Base-by-base conservation (phyloP, 2,329 filamentous ascomycete species). In the Dryadomyces quercivorus region DNA sequence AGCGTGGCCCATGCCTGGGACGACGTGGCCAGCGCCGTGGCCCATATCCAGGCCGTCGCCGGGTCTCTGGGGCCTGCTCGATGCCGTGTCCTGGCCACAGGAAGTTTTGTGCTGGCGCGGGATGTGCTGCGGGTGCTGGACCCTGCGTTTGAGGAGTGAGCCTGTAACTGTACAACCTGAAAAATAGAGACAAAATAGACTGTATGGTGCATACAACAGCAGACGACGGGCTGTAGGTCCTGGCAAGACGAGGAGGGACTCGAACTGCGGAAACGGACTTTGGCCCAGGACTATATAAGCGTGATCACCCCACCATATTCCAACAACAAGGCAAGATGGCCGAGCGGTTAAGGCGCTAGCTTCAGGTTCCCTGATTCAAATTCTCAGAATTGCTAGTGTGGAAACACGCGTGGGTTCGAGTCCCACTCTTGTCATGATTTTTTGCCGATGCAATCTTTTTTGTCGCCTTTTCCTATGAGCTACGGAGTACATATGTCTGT, bases 81-180 rank as follows among this genome's bases (percentile, higher is more conserved):
- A 66, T 75, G 15, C 3, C 71, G 75, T 59, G 75, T 72, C 0
- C 69, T 76, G 38, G 66, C 75, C 18, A 75, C 73, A 0, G 73
- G 75, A 51, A 76, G 74, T 58, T 64, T 76, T 40, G 71, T 75
- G 59, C 61, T 76, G 5, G 69, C 75, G n/a, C 72, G 73, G 40
- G 69, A 67, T 16, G 69, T 67, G 12, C 56, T 69, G 55, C 63
- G 45, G 59, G 65, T 60, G 57, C 60, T 58, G 12, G 50, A 56
- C 9, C 40, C 40, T 5, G 44, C 48, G 2, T 48, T 40, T 15
- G 58, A 58, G 20, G 56, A 55, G 22, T 59, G 51, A 46, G 36
- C 31, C 40, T 49, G 48, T 13, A 13, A 40, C 3, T 40, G 2
- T 50, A 20, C 15, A 20, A 22, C 5, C 13, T 8, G 10, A 47